Percentiles rank a stretch among this genome's conserved stretches.
phyloP scores from a whole-genome alignment of 495 filamentous ascomycete genomes.

The Aspergillus steynii region DNA sequence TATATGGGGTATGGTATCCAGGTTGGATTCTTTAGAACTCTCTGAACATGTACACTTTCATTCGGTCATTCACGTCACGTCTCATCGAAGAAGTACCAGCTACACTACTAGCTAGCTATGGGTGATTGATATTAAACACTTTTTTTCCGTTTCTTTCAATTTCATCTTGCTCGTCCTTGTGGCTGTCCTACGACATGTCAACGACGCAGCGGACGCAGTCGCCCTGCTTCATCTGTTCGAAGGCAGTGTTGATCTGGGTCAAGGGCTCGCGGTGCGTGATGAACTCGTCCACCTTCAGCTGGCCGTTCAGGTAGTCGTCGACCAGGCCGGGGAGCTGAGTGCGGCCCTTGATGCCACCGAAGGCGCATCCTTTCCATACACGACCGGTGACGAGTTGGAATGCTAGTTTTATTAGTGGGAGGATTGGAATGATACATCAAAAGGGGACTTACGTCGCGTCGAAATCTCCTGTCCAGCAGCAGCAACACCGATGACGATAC shows the following conservation, averaged over 20 bases:
- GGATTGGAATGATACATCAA: slow-evolving; percentile 8
- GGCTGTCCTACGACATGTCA: slow-evolving; percentile 32
- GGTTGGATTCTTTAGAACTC: too few species aligned
- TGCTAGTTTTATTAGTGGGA: slow-evolving; percentile 50
- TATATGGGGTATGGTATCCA: too few species aligned
- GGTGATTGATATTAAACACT: background rate
- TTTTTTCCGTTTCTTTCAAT: background rate
- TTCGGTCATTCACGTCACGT: background rate
- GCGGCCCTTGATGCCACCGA: slow-evolving; percentile 97
- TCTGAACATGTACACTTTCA: background rate
- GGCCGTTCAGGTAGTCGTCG: slow-evolving; percentile 82
- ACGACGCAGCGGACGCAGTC: slow-evolving; percentile 91
- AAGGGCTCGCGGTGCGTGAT: slow-evolving; percentile 93
- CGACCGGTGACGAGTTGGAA: slow-evolving; percentile 98
- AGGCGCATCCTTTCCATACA: slow-evolving; percentile 97
- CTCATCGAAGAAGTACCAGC: too few species aligned
- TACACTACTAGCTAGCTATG: too few species aligned
- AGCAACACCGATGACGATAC: slow-evolving; percentile 95
- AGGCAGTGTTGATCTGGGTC: slow-evolving; percentile 80
- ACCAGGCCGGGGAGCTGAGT: slow-evolving; percentile 88
- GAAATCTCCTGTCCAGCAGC: slow-evolving; percentile 97
- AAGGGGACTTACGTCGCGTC: slow-evolving; percentile 77
- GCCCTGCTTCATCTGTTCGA: slow-evolving; percentile 91
- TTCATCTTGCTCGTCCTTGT: too few species aligned
- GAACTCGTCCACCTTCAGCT: slow-evolving; percentile 98